Conservation (phyloP, 257 asterid species). For the Lycium barbarum region DNA sequence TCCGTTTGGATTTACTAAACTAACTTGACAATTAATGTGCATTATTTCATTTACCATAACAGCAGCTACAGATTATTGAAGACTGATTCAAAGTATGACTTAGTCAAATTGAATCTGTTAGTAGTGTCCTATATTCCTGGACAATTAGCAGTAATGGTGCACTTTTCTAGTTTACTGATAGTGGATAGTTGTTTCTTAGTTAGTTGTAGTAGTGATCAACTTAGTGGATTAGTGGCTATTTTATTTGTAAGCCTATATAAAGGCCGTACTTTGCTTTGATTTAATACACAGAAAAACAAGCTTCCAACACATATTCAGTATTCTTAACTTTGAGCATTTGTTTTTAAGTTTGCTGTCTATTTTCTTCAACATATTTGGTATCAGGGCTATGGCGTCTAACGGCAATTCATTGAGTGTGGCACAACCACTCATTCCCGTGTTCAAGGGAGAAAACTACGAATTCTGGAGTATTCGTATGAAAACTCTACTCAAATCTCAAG, state of each 20-base stretch:
- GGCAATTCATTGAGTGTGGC: not conserved
- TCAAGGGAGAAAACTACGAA: constrained; percentile 15
- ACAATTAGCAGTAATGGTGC: too few species aligned
- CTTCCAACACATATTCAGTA: not conserved
- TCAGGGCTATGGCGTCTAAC: not conserved
- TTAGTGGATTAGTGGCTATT: not conserved
- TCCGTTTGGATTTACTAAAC: too few species aligned
- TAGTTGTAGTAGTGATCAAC: not conserved
- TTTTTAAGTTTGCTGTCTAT: not conserved
- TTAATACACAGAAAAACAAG: too few species aligned
- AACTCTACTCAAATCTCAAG: constrained; percentile 29
- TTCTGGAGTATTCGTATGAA: constrained; percentile 26
- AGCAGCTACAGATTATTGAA: too few species aligned
- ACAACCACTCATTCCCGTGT: constrained; percentile 30
- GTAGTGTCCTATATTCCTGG: too few species aligned
- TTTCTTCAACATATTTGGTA: not conserved
- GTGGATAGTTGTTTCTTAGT: not conserved
- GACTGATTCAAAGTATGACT: too few species aligned
- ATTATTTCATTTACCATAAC: too few species aligned
- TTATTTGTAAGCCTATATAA: too few species aligned
- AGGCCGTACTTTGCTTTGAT: too few species aligned
- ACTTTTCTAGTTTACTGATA: too few species aligned
- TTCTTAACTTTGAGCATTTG: not conserved
- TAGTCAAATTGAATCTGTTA: too few species aligned
- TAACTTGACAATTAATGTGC: too few species aligned